Evolutionary conservation across 768 basidiomycete genomes (phyloP), one percentile per base, ranked within the genome.

Genomic region (Pseudohyphozyma bogoriensis): DNA sequence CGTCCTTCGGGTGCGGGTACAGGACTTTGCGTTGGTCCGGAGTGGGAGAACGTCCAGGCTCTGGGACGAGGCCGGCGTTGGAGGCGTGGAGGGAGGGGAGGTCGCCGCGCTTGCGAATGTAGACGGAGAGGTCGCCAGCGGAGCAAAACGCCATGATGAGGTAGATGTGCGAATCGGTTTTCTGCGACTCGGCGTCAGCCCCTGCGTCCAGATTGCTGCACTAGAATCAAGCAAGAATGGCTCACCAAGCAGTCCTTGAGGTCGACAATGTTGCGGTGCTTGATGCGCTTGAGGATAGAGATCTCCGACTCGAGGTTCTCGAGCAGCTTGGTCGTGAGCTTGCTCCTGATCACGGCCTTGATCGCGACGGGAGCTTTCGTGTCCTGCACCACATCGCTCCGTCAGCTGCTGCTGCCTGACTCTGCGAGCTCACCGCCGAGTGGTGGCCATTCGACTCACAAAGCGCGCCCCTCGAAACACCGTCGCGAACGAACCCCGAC

Each of bases 291-390:
- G 69, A 97, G 82, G 64, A 99, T 96, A 64, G 89, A 84, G 60
- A 97, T 96, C 79, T 99, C 95, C 68, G 87, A 87, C 73, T 95
- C 90, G n/a, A 97, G 82, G 72, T 96, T 97, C 77, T 97, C 92
- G 59, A 96, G 83, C 22, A 96, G 81, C 75, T 96, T 99, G 18
- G 87, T 78, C 37, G 85, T 90, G 39, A 99, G 81, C 67, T 84
- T 88, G 70, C 86, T 83, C 54, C 85, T 83, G 60, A 86, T 85
- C 56, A 99, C 89, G 11, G 90, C 87, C 79, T 99, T 97, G 76
- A 99, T 85, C 11, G 95, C 95, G 39, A 96, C 61, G 4, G 51
- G 33, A 4, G 49, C 39, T 20, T 39, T 45, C 12, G 35, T 56
- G 12, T 59, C 60, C 63, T 63, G 56, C 18, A 31, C 2, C 3